Conservation (phyloP, 2,329 filamentous ascomycete genomes). For the Clarireedia homoeocarpa region DNA sequence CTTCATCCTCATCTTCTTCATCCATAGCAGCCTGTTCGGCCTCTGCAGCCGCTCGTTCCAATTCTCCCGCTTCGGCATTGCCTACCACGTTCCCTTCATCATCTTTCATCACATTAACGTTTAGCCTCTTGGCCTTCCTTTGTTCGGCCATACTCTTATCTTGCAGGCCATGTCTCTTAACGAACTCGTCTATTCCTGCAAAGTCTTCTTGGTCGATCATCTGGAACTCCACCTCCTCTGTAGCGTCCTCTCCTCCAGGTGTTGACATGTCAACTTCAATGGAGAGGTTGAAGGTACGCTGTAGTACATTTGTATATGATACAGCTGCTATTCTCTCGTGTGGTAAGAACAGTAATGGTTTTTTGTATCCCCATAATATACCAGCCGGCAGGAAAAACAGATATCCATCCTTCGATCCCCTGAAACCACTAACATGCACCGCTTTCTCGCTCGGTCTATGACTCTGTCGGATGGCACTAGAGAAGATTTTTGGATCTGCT, state of each 20-base stretch:
- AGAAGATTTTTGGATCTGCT: slow-evolving; percentile 48
- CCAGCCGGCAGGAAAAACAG: slow-evolving; percentile 60
- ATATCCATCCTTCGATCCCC: slow-evolving; percentile 61
- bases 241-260: slow-evolving; percentile 32
- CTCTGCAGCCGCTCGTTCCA: slow-evolving; percentile 27
- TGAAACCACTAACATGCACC: slow-evolving; percentile 58
- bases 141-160: slow-evolving; percentile 63
- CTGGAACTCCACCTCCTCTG: slow-evolving; percentile 56
- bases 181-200: slow-evolving; percentile 54
- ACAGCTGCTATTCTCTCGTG: slow-evolving; percentile 52
- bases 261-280: slow-evolving; percentile 47
- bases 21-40: slow-evolving; percentile 41
- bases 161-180: slow-evolving; percentile 52
- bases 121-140: slow-evolving; percentile 54
- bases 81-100: slow-evolving; percentile 33
- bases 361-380: slow-evolving; percentile 65
- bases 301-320: slow-evolving; percentile 60
- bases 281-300: slow-evolving; percentile 61
- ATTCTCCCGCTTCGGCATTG: slow-evolving; percentile 31
- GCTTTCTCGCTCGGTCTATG: slow-evolving; percentile 53
- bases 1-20: slow-evolving; percentile 56
- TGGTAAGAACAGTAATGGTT: slow-evolving; percentile 57
- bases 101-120: slow-evolving; percentile 44
- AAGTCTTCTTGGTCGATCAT: slow-evolving; percentile 67
- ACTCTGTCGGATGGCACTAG: slow-evolving; percentile 47